Base-by-base conservation (phyloP, 352 stramenopile genomes). In the Poterioochromonas sp. region DNA sequence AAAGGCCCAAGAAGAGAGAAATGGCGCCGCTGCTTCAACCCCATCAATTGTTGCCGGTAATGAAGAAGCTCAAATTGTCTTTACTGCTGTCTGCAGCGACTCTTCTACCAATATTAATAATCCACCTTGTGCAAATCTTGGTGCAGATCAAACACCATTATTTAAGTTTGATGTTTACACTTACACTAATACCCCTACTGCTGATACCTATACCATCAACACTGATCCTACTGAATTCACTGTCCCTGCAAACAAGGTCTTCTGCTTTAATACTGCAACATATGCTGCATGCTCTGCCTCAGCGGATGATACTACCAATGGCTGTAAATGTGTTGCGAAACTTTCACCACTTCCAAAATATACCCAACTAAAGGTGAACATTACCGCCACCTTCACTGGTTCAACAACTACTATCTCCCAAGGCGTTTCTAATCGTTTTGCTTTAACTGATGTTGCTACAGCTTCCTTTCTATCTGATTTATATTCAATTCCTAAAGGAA, bases 261-360 rank as follows among this genome's bases (percentile, higher is more conserved):
- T 35, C n/a, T 65, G 54, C 54, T 65, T 35, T 65, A 65, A 65
- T 65, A 35, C 54, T 35, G 8, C n/a, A 35, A 65, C 54, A 65
- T 35, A 32, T 65, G n/a, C 8, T 11, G n/a, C 54, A 65, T 65
- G 54, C 54, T 65, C 54, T 32, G 54, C 8, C 8, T 35, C n/a
- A 65, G 54, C 8, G 8, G 54, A 32, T 35, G 8, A 35, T 11
- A 65, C 47, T 58, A 58, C 47, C 47, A 58, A 58, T 58, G 47
- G n/a, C 54, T 65, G 54, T 65, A 65, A 11, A 65, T 65, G 54
- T 65, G 54, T 65, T 32, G n/a, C 54, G n/a, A 65, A 65, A 65
- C 54, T 65, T 11, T 65, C 54, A 35, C 54, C 54, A 35, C 54
- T 65, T 35, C 54, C 54, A 35, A 65, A 65, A 65, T 65, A 65